Evolutionary conservation across 495 filamentous ascomycete genomes (phyloP), one percentile per base, ranked within the genome.

Genomic region (Penicillium nucicola): DNA sequence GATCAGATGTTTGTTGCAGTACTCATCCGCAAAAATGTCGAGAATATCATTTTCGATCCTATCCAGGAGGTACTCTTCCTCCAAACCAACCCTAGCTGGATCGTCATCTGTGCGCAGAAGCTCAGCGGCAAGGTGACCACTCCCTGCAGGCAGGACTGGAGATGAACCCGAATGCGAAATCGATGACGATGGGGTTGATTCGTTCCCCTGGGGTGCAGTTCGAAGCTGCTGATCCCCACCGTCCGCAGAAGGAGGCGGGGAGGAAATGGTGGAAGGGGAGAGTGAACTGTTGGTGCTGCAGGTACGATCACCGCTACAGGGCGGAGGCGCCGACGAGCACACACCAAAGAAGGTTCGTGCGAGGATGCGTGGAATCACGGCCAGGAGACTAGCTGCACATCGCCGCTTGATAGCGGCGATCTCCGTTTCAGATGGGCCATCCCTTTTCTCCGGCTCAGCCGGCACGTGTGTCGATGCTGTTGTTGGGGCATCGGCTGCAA

Each of bases 1-100:
- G 36, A 92, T 66, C 9, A 98, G 68, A 66, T 97, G 91, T 68
- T 88, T 92, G 71, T 97, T 97, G 64, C 88, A 82, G 68, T 95
- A 97, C 10, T 77, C 78, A 65, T 95, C 89, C 2, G 77, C 78
- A 60, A 95, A 87, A 13, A 89, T 70, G 56, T 90, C 85, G 15
- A 97, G 77, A 19, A 87, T 56, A 40, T 77, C 65, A 9, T 64
- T 62, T 56, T 76, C 72, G 55, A 77, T 79, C 22, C 64, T 56
- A 36, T 61, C 50, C 42, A 77, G 64, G 45, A 80, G 68, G 51
- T 62, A 61, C 52, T 57, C 48, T 41, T 74, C 69, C 52, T 73
- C 70, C 20, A 52, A 45, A 52, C 65, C 61, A 22, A 49, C 19
- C 48, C 64, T 55, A 62, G 58, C 53, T 48, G 43, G 57, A 18